These are phyloP conservation scores for Gracilaria caudata DNA, from an alignment of 23 red algal species.

Conservation along the genomic window DNA sequence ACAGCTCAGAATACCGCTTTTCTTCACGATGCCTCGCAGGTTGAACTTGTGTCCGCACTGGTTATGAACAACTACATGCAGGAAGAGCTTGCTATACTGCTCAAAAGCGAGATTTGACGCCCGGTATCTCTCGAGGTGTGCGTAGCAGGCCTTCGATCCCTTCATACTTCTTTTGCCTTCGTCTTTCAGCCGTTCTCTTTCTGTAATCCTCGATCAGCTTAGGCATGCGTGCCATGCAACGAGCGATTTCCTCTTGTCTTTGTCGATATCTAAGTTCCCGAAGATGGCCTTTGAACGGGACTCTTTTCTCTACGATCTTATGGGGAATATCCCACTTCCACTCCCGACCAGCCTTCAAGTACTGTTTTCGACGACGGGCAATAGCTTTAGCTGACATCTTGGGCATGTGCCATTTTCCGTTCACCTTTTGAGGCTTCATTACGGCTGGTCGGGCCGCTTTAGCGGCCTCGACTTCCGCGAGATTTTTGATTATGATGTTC, in stretches of 20 bases:
- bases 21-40: neutral
- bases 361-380: conserved; percentile 33
- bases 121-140: neutral
- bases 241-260: conserved; percentile 64
- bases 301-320: conserved; percentile 66
- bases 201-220: conserved; percentile 66
- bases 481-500: conserved; percentile 70
- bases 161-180: conserved; percentile 24
- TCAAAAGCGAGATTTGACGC: conserved; percentile 17
- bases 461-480: conserved; percentile 50
- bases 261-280: conserved; percentile 57
- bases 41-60: neutral
- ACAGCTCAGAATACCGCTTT: neutral
- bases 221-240: conserved; percentile 80
- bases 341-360: conserved; percentile 36
- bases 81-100: neutral
- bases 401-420: conserved; percentile 57
- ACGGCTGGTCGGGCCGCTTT: conserved; percentile 53
- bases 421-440: conserved; percentile 59
- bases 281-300: conserved; percentile 79
- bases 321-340: conserved; percentile 83
- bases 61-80: no score
- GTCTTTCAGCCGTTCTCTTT: conserved; percentile 15
- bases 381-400: conserved; percentile 52
- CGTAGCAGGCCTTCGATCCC: conserved; percentile 4